Base-by-base conservation (phyloP, 768 basidiomycete species). In the Piloderma croceum region DNA sequence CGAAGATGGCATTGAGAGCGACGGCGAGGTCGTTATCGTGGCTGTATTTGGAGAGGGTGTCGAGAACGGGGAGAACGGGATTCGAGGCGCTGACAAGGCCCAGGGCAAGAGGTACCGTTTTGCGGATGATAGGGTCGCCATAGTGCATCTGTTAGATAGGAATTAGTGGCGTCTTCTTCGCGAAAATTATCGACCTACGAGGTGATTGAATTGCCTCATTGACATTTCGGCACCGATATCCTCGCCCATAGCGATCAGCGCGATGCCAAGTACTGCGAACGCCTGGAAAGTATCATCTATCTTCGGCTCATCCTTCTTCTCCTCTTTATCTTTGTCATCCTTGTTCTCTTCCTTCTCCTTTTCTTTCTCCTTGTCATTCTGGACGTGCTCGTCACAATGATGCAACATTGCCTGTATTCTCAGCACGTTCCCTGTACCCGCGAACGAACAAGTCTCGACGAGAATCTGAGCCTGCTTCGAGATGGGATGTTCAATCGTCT, bases 61-160 rank as follows among this genome's bases (percentile, higher is more conserved):
- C 96, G 48, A 99, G 81, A 47, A 99, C 85, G 27, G 85, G 75
- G 4, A 98, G 74, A 64, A 90, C 88, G 10, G 96, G 96, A 62
- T 98, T 98, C 25, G 96, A 99, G 24, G 91, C 80, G 61, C 84
- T 92, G 61, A 97, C 78, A 42, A 98, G 80, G 44, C 90, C 94
- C 37, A 99, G 83, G 12, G 94, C 96, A 13, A 99, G 81, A 15
- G 96, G 96, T 19, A 99, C 83, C 3, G 86, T 72, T 72, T 89
- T 90, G 23, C 96, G 84, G 52, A 98, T 90, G 49, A 79, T 68
- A 5, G 91, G 90, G 51, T 94, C 92, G 39, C 94, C 96, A 48
- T 97, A 98, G 59, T 93, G 91, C 96, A 99, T 99, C 93, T 96
- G 48, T n/a, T n/a, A n/a, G n/a, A n/a, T n/a, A n/a, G n/a, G n/a